Percentiles rank a stretch among this genome's conserved stretches.
Evolutionary conservation across 2,329 filamentous ascomycete genomes (phyloP).

Genomic region (Curvularia hawaiiensis): DNA sequence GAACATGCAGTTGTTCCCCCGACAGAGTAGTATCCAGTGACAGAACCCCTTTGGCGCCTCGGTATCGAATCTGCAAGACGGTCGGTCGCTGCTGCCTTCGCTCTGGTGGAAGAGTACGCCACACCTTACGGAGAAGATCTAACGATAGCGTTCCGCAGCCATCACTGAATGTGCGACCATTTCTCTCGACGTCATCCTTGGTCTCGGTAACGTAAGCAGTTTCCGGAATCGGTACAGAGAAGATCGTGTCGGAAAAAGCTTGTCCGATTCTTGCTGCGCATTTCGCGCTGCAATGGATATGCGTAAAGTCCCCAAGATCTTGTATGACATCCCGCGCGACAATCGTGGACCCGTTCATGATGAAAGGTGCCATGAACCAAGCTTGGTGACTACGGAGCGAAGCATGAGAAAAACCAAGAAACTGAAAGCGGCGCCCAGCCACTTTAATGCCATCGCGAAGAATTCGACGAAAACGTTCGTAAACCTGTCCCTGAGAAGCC

Average conservation of each 20-base stretch:
- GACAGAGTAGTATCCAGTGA: conserved; percentile 66
- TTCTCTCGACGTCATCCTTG: conserved; percentile 61
- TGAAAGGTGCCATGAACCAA: conserved; percentile 45
- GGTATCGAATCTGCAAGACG: conserved; percentile 69
- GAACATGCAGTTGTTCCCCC: conserved; percentile 64
- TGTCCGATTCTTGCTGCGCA: conserved; percentile 66
- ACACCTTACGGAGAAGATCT: conserved; percentile 64
- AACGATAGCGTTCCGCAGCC: conserved; percentile 76
- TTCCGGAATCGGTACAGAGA: conserved; percentile 60
- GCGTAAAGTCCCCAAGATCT: conserved; percentile 46
- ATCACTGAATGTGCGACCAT: conserved; percentile 72
- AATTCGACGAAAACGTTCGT: conserved; percentile 61
- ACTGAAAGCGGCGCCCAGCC: conserved; percentile 36
- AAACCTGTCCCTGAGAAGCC: conserved; percentile 34
- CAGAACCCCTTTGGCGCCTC: conserved; percentile 67
- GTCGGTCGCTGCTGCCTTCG: conserved; percentile 52
- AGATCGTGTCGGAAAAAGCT: conserved; percentile 80
- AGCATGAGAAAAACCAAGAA: conserved; percentile 43
- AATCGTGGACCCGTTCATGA: conserved; percentile 54
- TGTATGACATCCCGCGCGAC: conserved; percentile 57
- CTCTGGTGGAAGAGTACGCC: conserved; percentile 57
- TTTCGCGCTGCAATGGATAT: conserved; percentile 61
- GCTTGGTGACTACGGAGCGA: conserved; percentile 38
- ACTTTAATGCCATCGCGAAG: conserved; percentile 61
- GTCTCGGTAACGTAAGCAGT: conserved; percentile 51